Evolutionary conservation across 2,329 filamentous ascomycete species (phyloP), one percentile per base, ranked within the genome.

Genomic region (Penicillium occitanis): DNA sequence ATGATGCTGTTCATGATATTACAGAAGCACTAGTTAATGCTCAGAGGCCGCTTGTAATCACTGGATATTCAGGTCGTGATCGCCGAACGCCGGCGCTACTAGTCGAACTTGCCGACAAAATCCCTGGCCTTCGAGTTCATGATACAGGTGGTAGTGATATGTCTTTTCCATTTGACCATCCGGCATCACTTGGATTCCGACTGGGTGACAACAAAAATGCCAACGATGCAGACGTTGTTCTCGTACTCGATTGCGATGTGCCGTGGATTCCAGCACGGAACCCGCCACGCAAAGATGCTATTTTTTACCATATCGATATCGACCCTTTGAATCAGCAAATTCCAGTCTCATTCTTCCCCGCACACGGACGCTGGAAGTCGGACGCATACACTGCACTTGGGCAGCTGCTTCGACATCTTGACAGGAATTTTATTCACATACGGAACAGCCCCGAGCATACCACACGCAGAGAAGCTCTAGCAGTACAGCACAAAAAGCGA

Each of bases 171-270:
- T 70, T 72, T 6, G 68, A 75, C 55, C 77, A 79, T 61, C 72
- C 72, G 5, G 85, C 79, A 1, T 90, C 86, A 80, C 74, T 90
- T 4, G 88, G 92, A 1, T 77, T 93, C 46, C 83, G 87, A 59
- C 93, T 88, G 71, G 91, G 91, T 14, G 83, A 85, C 8, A 89
- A 94, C 60, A 85, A 90, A 4, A 82, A 83, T 60, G 90, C 95
- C 74, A 84, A 82, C 63, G 86, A 86, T 0, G 91, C 92, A 1
- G 92, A 96, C 73, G 86, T 91, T 7, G 93, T 96, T 66, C 69
- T 96, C 0, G 88, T 96, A 3, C 71, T 95, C 25, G 90, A 96
- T 77, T 93, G 91, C 70, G 92, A 96, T 72, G 91, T 95, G 0
- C 92, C 92, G 0, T 96, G 91, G 91, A 92, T 96, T 66, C 87